Evolutionary conservation across 2,329 filamentous ascomycete species (phyloP).

Genomic region (Fusarium luffae): DNA sequence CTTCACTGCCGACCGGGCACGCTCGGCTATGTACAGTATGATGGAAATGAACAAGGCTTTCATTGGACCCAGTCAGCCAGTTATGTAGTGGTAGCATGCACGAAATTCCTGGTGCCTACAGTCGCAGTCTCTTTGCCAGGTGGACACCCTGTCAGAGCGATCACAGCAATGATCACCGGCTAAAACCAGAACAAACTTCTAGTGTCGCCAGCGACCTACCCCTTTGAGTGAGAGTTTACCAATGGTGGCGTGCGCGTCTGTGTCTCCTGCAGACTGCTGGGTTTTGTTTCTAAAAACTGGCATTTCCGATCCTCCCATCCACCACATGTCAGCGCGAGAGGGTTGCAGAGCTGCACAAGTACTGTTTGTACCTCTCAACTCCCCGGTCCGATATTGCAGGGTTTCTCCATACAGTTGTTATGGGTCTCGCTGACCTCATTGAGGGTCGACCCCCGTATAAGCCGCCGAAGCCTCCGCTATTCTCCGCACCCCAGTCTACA

Average conservation of each 20-base stretch:
- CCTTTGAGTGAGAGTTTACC: constrained; percentile 35
- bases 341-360: constrained; percentile 17
- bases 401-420: constrained; percentile 43
- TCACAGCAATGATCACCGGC: constrained; percentile 24
- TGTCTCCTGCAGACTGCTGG: neutral
- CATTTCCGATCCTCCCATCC: constrained; percentile 28
- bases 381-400: constrained; percentile 34
- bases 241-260: constrained; percentile 17
- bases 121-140: constrained; percentile 14
- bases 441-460: constrained; percentile 39
- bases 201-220: constrained; percentile 28
- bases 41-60: constrained; percentile 10
- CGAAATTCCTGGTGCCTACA: constrained; percentile 32
- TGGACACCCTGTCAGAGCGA: constrained; percentile 23
- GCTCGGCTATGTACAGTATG: constrained; percentile 3
- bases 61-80: constrained; percentile 10
- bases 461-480: constrained; percentile 40
- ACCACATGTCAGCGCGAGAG: constrained; percentile 16
- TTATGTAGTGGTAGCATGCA: constrained; percentile 26
- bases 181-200: constrained; percentile 27
- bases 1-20: constrained; percentile 11
- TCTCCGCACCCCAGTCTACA: constrained; percentile 18
- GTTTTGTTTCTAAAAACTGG: constrained; percentile 23
- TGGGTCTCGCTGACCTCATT: constrained; percentile 41
- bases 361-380: constrained; percentile 15